Base-by-base conservation (phyloP, 345 rosid genomes). In the Rhodomyrtus tomentosa region DNA sequence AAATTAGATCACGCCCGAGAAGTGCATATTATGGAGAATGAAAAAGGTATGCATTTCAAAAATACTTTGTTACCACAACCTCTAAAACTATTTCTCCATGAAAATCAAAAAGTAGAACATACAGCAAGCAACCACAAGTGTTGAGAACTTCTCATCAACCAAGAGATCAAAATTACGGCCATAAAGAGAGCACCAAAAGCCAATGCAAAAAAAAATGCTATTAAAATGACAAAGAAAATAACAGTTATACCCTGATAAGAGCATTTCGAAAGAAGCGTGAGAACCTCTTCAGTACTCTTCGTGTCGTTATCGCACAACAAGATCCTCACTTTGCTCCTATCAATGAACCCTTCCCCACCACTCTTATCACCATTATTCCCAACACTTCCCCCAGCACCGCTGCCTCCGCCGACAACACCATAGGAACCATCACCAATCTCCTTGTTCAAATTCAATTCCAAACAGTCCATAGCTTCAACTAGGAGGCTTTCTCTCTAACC, bases 271-370 rank as follows among this genome's bases (percentile, higher is more conserved):
- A 97, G 99, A 85, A 97, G 98, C 29, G 93, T 88, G 83, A 87
- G 91, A 84, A 91, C 98, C 87, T 94, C 99, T 83, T 91, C 93
- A 62, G 91, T 92, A 84, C 98, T 94, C 86, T 89, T 91, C 27
- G 92, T 36, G 88, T 95, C 96, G 83, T 92, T 95, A 87, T 97
- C 99, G 72, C 99, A 97, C 54, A 97, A 90, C 96, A 97, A 90
- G 88, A 97, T 97, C 90, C 99, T 92, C 81, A 97, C 99, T 94
- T 92, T 95, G 91, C 99, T 95, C 91, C 99, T 91, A 62, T 97
- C 99, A 87, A 94, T 91, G 50, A 97, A 92, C 52, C 98, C 98
- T 84, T 95, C 97, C 85, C 95, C 96, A 53, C 92, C 88, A n/a
- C 86, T 86, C 40, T 89, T 92, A 82, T 58, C 82, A 48, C 83